Base-by-base conservation (phyloP, 208 protist species). In the Hexamita inflata region DNA sequence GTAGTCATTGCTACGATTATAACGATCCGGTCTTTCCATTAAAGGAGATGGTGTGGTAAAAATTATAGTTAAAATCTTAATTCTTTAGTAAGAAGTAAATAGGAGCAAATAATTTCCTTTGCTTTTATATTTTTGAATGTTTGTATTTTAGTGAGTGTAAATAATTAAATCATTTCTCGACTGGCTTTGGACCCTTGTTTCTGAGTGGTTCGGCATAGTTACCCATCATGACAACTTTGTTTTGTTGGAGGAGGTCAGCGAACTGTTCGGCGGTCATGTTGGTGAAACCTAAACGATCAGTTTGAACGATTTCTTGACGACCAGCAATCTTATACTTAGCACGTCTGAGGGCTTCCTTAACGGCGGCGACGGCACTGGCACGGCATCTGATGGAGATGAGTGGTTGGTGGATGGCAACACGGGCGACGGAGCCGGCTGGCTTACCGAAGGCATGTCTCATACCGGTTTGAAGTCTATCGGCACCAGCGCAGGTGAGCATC, bases 401-500 rank as follows among this genome's bases (percentile, higher is more conserved):
- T 80, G 93, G 88, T 86, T 98, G 92, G 59, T 90, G 90, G 81
- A 97, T 96, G 75, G 90, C 83, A 58, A 98, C 95, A 82, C 95
- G 93, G 66, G 94, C 94, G 74, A 90, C 88, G 57, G 84, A 86
- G 75, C 94, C 94, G 41, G 86, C 68, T 62, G 95, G 93, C 89
- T 98, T 98, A 84, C 94, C 94, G 85, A 89, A 98, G 61, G 94
- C 90, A 80, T 87, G 85, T 82, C 94, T 86, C 95, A 98, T 98
- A 85, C 95, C 94, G 49, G 91, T 94, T 85, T 97, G 94, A 67
- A 97, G 92, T 82, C 82, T 82, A 98, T 99, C 96, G 59, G 96
- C 96, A 82, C 95, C 96, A 75, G 95, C 95, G 84, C 94, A 98
- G 60, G 93, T 95, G 82, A 99, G 90, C 95, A 98, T 98, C 88